Conservation (phyloP, 306 rosid genomes). For the Vachellia pachyceras region DNA sequence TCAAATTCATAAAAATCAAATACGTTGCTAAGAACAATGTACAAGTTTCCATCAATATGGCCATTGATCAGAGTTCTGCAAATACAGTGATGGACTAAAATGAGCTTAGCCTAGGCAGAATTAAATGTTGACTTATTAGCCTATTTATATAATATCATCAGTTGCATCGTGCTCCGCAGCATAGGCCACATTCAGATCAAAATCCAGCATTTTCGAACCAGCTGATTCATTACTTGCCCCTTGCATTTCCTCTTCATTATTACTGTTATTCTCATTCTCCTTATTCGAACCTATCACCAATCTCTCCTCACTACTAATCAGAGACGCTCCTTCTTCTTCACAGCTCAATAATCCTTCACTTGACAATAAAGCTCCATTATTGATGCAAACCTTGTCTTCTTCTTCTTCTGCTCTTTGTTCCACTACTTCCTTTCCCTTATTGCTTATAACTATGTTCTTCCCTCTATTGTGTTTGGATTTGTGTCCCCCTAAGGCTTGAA, state of each 20-base stretch:
- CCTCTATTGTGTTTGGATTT: conserved; percentile 44
- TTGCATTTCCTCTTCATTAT: background rate
- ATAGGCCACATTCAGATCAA: conserved; percentile 33
- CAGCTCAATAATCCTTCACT: background rate
- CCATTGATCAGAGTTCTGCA: background rate
- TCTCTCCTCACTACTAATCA: background rate
- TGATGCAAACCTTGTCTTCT: background rate
- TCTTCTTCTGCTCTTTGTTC: background rate
- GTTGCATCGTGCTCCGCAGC: background rate
- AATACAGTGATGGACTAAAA: background rate
- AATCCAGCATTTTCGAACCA: background rate
- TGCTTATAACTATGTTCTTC: background rate
- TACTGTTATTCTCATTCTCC: background rate
- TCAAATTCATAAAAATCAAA: no score
- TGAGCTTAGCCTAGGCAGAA: no score
- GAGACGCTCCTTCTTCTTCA: background rate
- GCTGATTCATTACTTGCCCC: conserved; percentile 14
- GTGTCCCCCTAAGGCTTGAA: conserved; percentile 54
- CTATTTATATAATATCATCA: background rate
- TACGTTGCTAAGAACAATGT: no score
- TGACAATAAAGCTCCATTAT: background rate
- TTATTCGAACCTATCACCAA: background rate
- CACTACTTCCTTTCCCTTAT: background rate
- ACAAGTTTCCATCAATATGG: no score
- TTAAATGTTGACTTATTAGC: no score